Evolutionary conservation across 257 asterid genomes (phyloP), one percentile per base, ranked within the genome.

Genomic region (Fraxinus excelsior): DNA sequence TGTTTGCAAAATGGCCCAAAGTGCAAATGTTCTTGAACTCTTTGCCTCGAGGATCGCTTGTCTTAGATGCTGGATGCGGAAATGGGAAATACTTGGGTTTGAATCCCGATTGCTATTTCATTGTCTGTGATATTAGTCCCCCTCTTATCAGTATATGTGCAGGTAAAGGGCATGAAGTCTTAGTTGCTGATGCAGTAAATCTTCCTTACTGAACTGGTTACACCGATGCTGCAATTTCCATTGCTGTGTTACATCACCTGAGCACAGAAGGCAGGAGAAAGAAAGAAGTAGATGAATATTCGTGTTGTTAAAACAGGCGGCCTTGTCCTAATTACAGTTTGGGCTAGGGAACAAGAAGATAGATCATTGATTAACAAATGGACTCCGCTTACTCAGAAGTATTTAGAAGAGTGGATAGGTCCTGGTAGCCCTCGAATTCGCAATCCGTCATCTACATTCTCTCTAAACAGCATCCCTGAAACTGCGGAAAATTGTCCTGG

Each of bases 301-400:
- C 97, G 99, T 19, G 87, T 88, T 42, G 98, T 93, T 11, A 93
- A 89, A 78, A 81, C 71, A 13, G 97, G 97, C 0, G 99, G 98
- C 31, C 87, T 88, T 76, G 90, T 93, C 75, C 76, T 95, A 10
- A 93, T 95, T 67, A 95, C 98, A n/a, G 98, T 95, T 71, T 95
- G 99, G 99, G 98, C 99, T 64, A 83, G 97, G 83, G 99, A 96
- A 80, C 99, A 96, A 78, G 98, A 96, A 66, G 97, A 96, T 58
- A 79, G 82, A 32, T 79, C 96, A 12, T 80, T 96, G 88, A 73
- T 96, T 76, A 94, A 83, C 62, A 96, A 93, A 79, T 96, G 99
- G 98, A 96, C 96, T 5, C 99, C 99, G 8, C 94, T 96, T 74
- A 79, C 75, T 79, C 86, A 87, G 79, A 93, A 87, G 85, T 93